Evolutionary conservation across 768 basidiomycete genomes (phyloP), one percentile per base, ranked within the genome.

Genomic region (Vishniacozyma victoriae): DNA sequence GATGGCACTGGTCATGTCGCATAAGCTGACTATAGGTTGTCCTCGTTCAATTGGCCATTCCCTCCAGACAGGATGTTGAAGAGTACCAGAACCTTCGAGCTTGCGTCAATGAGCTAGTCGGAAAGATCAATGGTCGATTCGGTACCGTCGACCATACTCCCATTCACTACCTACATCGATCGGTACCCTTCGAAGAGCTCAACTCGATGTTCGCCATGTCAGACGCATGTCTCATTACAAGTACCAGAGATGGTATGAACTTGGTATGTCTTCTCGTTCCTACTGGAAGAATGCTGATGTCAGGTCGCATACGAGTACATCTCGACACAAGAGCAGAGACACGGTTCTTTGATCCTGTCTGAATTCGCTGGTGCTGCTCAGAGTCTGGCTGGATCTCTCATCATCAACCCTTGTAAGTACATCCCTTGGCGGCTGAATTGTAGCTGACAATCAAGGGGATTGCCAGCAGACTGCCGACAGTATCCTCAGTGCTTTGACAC

Each of bases 61-160:
- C 95, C 2, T 96, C 92, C 5, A 79, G 95, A 20, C 91, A 95
- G 72, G 95, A 97, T 67, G 95, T 99, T 44, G 95, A 99, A 73
- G 95, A 99, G 74, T 99, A 99, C 70, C 95, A 99, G 73, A 97
- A 96, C 74, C 74, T 97, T 51, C 82, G 95, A 14, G 83, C 90
- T 15, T 88, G 86, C 1, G 91, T 97, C 44, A 97, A 97, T 76
- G 92, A 99, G 71, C 81, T 99, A 41, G 95, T 99, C 24, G 95
- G 95, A 2, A 82, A 93, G 20, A 97, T 99, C 75, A 99, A 99
- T 69, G 95, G 95, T 6, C 85, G 91, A 7, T 99, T 99, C 64
- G 95, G 95, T 24, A 97, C 95, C 1, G 91, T 97, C 67, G 95
- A 99, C 61, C 97, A 93, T 71, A 95, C 96, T 89, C 95, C 95